These are phyloP conservation scores for Penicillium concentricum DNA, from an alignment of 2,329 filamentous ascomycete genomes.

Conservation along the genomic window DNA sequence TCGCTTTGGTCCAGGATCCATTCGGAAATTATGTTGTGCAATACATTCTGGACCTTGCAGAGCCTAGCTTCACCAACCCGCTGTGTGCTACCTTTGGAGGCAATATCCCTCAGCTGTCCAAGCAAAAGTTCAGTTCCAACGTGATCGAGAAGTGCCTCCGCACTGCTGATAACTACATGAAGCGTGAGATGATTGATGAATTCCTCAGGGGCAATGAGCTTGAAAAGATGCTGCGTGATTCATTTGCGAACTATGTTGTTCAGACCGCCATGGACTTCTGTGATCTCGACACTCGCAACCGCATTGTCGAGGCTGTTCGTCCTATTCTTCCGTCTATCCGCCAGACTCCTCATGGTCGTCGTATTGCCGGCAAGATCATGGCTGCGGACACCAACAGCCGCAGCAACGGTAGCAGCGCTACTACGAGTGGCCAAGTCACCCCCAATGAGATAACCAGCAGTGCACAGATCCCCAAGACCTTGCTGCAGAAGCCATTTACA, in stretches of 20 bases:
- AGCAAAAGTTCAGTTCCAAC: conserved; percentile 99
- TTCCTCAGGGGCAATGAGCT: conserved; percentile 73
- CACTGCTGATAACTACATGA: conserved; percentile 71
- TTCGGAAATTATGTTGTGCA: conserved; percentile 99
- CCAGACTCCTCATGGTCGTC: conserved; percentile 88
- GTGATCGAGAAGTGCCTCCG: conserved; percentile 96
- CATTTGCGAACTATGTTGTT: conserved; percentile 95
- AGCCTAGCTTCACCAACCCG: conserved; percentile 82
- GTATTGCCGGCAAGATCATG: conserved; percentile 84
- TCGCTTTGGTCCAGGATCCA: conserved; percentile 86
- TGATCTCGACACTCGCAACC: conserved; percentile 68
- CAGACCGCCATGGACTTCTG: conserved; percentile 91
- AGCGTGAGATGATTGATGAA: conserved; percentile 81
- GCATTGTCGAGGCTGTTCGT: conserved; percentile 79
- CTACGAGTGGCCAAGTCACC: conserved; percentile 36
- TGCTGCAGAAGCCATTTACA: conserved; percentile 32
- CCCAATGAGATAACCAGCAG: conserved; percentile 40
- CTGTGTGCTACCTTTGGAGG: conserved; percentile 78
- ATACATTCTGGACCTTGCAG: conserved; percentile 94
- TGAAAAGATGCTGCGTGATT: conserved; percentile 84
- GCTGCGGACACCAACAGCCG: conserved; percentile 50
- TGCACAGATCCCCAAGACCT: conserved; percentile 34
- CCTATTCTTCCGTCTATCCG: conserved; percentile 82
- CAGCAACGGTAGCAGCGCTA: conserved; percentile 34
- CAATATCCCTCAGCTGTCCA: conserved; percentile 70